Percentiles rank a stretch among this genome's conserved stretches.
Evolutionary conservation across 2,329 filamentous ascomycete genomes (phyloP).

Genomic region (Pseudogymnoascus sp.): DNA sequence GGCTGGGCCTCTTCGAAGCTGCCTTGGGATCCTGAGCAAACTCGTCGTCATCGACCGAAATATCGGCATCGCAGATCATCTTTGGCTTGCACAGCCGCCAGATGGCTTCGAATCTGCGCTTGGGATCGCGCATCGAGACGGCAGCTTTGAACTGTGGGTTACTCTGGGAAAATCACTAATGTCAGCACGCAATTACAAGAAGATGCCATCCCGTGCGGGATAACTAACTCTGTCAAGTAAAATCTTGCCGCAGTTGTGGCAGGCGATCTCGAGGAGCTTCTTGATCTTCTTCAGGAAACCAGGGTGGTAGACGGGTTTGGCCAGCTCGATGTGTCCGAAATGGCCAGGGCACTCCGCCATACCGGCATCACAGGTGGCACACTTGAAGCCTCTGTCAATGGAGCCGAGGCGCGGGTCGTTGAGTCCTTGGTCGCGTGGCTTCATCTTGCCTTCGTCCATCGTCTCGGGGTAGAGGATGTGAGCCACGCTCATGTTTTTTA

Average conservation of each 20-base stretch:
- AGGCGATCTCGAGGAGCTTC: slow-evolving; percentile 97
- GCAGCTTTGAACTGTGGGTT: slow-evolving; percentile 79
- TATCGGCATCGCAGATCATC: slow-evolving; percentile 72
- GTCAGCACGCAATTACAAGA: slow-evolving; percentile 53
- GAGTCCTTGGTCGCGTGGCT: slow-evolving; percentile 82
- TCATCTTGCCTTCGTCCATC: slow-evolving; percentile 92
- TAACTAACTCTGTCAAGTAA: slow-evolving; percentile 95
- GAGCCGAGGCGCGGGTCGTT: slow-evolving; percentile 95
- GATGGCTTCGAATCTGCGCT: slow-evolving; percentile 85
- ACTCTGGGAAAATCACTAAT: slow-evolving; percentile 51
- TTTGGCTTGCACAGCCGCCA: slow-evolving; percentile 91
- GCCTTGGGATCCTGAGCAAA: slow-evolving; percentile 53
- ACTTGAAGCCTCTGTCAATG: slow-evolving; percentile 91
- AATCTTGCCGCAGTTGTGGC: slow-evolving; percentile 97
- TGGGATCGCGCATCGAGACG: slow-evolving; percentile 79
- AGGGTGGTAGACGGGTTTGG: slow-evolving; percentile 87
- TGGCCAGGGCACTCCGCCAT: slow-evolving; percentile 96
- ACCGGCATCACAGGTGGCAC: slow-evolving; percentile 90
- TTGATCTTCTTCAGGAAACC: slow-evolving; percentile 99
- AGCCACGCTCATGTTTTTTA: slow-evolving; percentile 96
- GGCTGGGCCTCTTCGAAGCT: slow-evolving; percentile 46
- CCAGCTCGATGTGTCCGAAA: slow-evolving; percentile 97
- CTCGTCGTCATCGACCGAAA: slow-evolving; percentile 59
- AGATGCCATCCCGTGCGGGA: slow-evolving; percentile 49
- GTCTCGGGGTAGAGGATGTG: slow-evolving; percentile 98